A percentile compares a stretch with the other conserved stretches of the same genome.
Conservation (phyloP, 768 basidiomycete genomes). For the Holtermanniella nyarrowii region DNA sequence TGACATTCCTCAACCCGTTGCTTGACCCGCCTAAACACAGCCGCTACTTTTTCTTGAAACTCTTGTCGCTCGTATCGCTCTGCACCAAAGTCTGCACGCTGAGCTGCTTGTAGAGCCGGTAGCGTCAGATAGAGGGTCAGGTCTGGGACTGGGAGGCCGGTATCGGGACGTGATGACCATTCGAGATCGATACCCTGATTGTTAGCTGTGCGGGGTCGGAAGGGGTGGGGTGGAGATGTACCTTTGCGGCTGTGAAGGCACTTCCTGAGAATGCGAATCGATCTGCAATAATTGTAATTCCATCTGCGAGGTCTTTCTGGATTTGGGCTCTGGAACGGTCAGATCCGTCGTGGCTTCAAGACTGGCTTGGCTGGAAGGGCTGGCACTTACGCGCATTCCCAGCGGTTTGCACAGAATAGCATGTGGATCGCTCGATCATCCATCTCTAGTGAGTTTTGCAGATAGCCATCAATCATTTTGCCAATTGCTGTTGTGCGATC, state of each 20-base stretch:
- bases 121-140: conserved; percentile 78
- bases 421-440: conserved; percentile 88
- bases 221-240: conserved; percentile 10
- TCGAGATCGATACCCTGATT: conserved; percentile 53
- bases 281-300: conserved; percentile 74
- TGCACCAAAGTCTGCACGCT: conserved; percentile 69
- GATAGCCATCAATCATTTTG: conserved; percentile 83
- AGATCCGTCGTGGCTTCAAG: neutral
- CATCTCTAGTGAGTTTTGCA: conserved; percentile 70
- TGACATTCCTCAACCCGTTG: conserved; percentile 53
- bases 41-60: conserved; percentile 48
- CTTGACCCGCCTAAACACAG: conserved; percentile 44
- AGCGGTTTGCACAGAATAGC: conserved; percentile 91
- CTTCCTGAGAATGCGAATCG: conserved; percentile 95
- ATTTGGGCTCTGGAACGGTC: conserved; percentile 51
- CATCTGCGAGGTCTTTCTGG: conserved; percentile 49
- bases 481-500: conserved; percentile 87
- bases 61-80: conserved; percentile 79
- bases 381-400: conserved; percentile 71
- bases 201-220: neutral
- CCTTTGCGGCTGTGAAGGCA: conserved; percentile 57
- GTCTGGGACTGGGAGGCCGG: conserved; percentile 81
- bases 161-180: conserved; percentile 80
- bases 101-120: conserved; percentile 55
- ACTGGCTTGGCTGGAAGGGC: neutral